These are phyloP conservation scores for Lepidopterella palustris DNA, from an alignment of 495 filamentous ascomycete genomes.

Conservation along the genomic window DNA sequence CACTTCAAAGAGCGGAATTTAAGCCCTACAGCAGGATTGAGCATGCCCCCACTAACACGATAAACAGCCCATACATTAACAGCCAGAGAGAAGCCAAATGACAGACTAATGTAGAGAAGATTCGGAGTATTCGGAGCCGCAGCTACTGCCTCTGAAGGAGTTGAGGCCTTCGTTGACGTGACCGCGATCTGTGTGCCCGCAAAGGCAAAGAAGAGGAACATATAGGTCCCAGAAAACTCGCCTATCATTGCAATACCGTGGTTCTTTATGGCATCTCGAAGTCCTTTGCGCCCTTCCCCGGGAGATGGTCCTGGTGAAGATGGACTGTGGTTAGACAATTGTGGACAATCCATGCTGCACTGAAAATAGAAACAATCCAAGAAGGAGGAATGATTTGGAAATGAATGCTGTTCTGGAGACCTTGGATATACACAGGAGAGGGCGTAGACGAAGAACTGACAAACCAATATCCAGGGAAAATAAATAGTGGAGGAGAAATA, in stretches of 20 bases:
- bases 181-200: slow-evolving; percentile 34
- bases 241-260: slow-evolving; percentile 25
- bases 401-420: too few relatives aligned
- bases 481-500: too few relatives aligned
- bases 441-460: too few relatives aligned
- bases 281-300: too few relatives aligned
- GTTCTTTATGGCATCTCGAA: too few relatives aligned
- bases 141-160: slow-evolving; percentile 19
- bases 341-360: too few relatives aligned
- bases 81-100: slow-evolving; percentile 35
- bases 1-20: background rate
- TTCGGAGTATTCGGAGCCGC: slow-evolving; percentile 27
- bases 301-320: too few relatives aligned
- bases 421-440: too few relatives aligned
- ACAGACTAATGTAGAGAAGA: slow-evolving; percentile 32
- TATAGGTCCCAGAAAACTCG: slow-evolving; percentile 29
- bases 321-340: too few relatives aligned
- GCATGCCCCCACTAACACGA: slow-evolving; percentile 34
- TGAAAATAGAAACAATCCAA: too few relatives aligned
- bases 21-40: slow-evolving; percentile 28
- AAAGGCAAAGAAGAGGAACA: slow-evolving; percentile 34
- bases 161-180: slow-evolving; percentile 8
- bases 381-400: too few relatives aligned
- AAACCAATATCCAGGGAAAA: too few relatives aligned
- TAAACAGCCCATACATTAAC: slow-evolving; percentile 40